Evolutionary conservation across 208 protist species (phyloP).

Genomic region (Trypanosoma mega): DNA sequence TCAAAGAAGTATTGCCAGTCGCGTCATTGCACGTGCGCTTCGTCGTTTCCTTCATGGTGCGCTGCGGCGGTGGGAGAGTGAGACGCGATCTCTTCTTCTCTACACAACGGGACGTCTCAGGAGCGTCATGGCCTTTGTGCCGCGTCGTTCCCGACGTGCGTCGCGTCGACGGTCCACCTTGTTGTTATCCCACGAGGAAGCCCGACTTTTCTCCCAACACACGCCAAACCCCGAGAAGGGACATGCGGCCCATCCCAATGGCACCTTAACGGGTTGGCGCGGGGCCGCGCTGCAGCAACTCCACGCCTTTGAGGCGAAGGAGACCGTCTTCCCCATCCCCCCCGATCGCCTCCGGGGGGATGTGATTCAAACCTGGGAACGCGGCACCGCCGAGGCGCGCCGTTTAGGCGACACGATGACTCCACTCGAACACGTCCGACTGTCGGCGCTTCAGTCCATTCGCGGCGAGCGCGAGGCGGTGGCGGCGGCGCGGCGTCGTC

Average conservation of each 20-base stretch:
- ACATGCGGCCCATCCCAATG: too few relatives aligned
- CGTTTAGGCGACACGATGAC: constrained; percentile 40
- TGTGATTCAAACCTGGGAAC: constrained; percentile 16
- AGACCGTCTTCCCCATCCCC: too few relatives aligned
- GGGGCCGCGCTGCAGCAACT: too few relatives aligned
- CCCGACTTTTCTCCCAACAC: too few relatives aligned
- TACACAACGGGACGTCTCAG: constrained; percentile 25
- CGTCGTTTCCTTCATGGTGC: constrained; percentile 12
- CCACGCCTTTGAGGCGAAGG: too few relatives aligned
- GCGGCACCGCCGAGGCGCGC: constrained; percentile 10
- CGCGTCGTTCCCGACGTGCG: neutral
- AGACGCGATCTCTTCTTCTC: constrained; percentile 19
- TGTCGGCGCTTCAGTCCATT: constrained; percentile 35
- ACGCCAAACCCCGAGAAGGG: too few relatives aligned
- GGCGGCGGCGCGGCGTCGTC: constrained; percentile 16
- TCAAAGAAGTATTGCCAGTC: constrained; percentile 34
- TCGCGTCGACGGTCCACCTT: too few relatives aligned
- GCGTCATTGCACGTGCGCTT: constrained; percentile 34
- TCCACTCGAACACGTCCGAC: constrained; percentile 50
- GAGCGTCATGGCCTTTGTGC: constrained; percentile 2
- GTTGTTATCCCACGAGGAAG: too few relatives aligned
- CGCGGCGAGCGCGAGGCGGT: constrained; percentile 31
- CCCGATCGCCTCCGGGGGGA: constrained; percentile 15
- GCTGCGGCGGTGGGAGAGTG: constrained; percentile 17
- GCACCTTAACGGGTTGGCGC: too few relatives aligned